phyloP scores from a whole-genome alignment of 805 yeast species.

The Ogataea pignaliae region DNA sequence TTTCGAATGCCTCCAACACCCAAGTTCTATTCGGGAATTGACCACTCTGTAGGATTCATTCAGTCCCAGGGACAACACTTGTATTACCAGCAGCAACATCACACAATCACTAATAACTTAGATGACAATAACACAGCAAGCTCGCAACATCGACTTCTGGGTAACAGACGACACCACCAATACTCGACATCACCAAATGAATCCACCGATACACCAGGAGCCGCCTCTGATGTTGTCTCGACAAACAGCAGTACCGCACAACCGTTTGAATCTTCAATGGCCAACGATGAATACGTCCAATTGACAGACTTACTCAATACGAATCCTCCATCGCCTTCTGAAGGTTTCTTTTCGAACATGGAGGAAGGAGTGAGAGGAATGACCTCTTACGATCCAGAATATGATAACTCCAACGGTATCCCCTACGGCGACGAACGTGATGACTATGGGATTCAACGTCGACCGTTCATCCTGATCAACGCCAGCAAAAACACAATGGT shows the following conservation, averaged over 20 bases:
- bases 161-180: too few relatives aligned
- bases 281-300: slow-evolving; percentile 39
- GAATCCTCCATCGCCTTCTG: slow-evolving; percentile 32
- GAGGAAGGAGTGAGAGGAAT: slow-evolving; percentile 1
- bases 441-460: slow-evolving; percentile 11
- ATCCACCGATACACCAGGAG: slow-evolving; percentile 16
- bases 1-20: too few relatives aligned
- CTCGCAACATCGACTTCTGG: too few relatives aligned
- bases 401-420: not conserved
- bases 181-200: slow-evolving; percentile 6
- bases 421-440: slow-evolving; percentile 18
- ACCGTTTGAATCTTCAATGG: slow-evolving; percentile 30
- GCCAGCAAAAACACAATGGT: slow-evolving; percentile 25
- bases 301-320: slow-evolving; percentile 35
- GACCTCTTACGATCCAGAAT: not conserved
- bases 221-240: slow-evolving; percentile 14
- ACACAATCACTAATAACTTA: not conserved
- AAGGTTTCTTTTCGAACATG: slow-evolving; percentile 17
- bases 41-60: slow-evolving; percentile 11
- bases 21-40: slow-evolving; percentile 1
- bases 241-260: slow-evolving; percentile 11
- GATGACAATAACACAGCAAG: not conserved
- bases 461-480: slow-evolving; percentile 29
- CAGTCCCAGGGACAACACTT: slow-evolving; percentile 12
- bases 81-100: slow-evolving; percentile 7